Conservation (phyloP, 2,329 filamentous ascomycete species). For the Cladosporium sp. region DNA sequence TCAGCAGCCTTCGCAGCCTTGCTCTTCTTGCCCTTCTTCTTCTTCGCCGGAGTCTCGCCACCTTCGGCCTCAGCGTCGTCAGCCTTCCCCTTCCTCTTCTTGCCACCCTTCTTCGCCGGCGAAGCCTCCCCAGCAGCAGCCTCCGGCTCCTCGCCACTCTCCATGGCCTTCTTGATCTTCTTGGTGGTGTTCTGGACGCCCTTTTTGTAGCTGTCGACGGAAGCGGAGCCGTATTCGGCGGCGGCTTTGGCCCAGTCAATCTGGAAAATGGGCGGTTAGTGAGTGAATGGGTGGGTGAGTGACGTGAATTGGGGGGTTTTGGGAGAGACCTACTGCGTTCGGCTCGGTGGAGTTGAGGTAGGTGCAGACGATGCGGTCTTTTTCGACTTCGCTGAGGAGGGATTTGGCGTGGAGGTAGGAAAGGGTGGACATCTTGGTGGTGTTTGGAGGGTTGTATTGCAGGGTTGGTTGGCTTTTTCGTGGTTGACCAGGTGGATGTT, state of each 20-base stretch:
- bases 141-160: slow-evolving; percentile 13
- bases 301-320: too few species aligned
- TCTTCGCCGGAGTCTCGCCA: slow-evolving; percentile 2
- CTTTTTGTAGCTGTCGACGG: slow-evolving; percentile 24
- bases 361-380: slow-evolving; percentile 27
- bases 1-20: background rate
- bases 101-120: slow-evolving; percentile 1
- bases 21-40: slow-evolving; percentile 1
- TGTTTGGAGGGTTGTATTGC: background rate
- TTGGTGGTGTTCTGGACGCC: slow-evolving; percentile 21
- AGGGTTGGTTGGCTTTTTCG: background rate
- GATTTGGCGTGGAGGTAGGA: slow-evolving; percentile 21
- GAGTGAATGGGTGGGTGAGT: background rate
- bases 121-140: background rate
- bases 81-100: background rate
- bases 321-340: slow-evolving; percentile 15
- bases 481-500: background rate
- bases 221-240: slow-evolving; percentile 24
- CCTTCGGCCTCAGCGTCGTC: background rate
- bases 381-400: slow-evolving; percentile 26
- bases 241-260: slow-evolving; percentile 28
- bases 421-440: slow-evolving; percentile 20
- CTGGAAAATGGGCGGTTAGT: slow-evolving; percentile 9
- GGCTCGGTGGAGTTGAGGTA: slow-evolving; percentile 21
- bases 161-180: slow-evolving; percentile 26